Evolutionary conservation across 2,329 filamentous ascomycete genomes (phyloP).

Genomic region (Penicillium sclerotigenum): DNA sequence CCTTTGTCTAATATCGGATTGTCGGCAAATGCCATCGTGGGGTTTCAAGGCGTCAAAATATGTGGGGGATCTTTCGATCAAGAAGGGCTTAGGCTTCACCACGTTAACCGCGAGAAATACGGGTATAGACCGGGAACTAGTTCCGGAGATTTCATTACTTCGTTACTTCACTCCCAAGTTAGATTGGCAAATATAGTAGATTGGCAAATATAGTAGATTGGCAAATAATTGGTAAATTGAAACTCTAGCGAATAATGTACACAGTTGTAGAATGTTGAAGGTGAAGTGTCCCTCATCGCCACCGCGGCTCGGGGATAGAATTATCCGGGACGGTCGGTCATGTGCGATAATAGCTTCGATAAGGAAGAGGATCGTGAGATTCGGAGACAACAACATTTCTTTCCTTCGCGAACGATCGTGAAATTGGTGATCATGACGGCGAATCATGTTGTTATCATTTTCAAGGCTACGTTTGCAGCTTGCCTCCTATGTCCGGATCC

Average conservation of each 20-base stretch:
- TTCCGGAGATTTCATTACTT: neutral
- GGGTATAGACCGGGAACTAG: neutral
- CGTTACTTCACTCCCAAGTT: too few species aligned
- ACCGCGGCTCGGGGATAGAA: too few species aligned
- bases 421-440: too few species aligned
- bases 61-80: constrained; percentile 4
- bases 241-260: too few species aligned
- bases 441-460: constrained; percentile 62
- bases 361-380: too few species aligned
- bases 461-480: constrained; percentile 74
- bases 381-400: too few species aligned
- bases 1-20: neutral
- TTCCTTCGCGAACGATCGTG: too few species aligned
- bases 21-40: constrained; percentile 22
- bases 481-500: constrained; percentile 72
- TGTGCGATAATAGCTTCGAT: constrained; percentile 2
- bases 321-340: neutral
- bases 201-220: too few species aligned
- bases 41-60: constrained; percentile 8
- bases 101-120: neutral
- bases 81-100: neutral
- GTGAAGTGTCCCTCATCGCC: too few species aligned
- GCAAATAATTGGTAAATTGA: too few species aligned
- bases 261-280: too few species aligned
- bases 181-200: too few species aligned